These are phyloP conservation scores for Chaetomiaceae sp. DNA, from an alignment of 2,329 filamentous ascomycete species.

Conservation along the genomic window DNA sequence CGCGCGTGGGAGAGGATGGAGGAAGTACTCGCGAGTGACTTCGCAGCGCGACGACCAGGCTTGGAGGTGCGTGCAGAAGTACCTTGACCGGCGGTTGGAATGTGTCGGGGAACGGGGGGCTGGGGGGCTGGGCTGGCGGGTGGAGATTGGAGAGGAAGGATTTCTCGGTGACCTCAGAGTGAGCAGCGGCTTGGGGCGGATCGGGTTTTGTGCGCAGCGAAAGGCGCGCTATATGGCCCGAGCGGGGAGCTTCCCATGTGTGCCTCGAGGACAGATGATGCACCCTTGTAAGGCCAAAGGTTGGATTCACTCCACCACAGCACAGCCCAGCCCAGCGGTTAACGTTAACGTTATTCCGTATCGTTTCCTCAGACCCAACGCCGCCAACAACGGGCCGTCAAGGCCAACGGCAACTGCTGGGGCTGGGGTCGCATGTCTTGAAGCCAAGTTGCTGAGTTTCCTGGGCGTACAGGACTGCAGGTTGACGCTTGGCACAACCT, in stretches of 20 bases:
- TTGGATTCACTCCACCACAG: too few relatives aligned
- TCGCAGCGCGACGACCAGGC: conserved; percentile 16
- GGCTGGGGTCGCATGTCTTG: too few relatives aligned
- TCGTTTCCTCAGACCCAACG: too few relatives aligned
- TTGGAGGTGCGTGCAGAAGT: conserved; percentile 22
- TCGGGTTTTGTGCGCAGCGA: conserved; percentile 20
- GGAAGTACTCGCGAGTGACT: conserved; percentile 23
- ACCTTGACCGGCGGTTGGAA: conserved; percentile 19
- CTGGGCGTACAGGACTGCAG: too few relatives aligned
- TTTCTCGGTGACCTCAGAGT: conserved; percentile 18
- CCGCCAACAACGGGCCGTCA: too few relatives aligned
- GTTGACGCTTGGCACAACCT: too few relatives aligned
- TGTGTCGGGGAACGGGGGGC: conserved; percentile 16
- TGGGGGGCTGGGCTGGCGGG: conserved; percentile 17
- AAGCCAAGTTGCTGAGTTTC: too few relatives aligned
- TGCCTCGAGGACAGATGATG: conserved; percentile 1
- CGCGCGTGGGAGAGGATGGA: too few relatives aligned
- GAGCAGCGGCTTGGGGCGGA: conserved; percentile 17
- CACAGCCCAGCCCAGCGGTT: too few relatives aligned
- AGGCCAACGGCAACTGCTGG: too few relatives aligned
- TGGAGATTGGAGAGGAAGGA: conserved; percentile 21
- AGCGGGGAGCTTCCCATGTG: conserved; percentile 11
- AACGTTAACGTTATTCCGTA: too few relatives aligned
- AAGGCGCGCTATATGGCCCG: neutral
- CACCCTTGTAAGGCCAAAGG: too few relatives aligned